Evolutionary conservation across 176 grass and related monocot genomes (phyloP).

Genomic region (Pontederia crassipes): DNA sequence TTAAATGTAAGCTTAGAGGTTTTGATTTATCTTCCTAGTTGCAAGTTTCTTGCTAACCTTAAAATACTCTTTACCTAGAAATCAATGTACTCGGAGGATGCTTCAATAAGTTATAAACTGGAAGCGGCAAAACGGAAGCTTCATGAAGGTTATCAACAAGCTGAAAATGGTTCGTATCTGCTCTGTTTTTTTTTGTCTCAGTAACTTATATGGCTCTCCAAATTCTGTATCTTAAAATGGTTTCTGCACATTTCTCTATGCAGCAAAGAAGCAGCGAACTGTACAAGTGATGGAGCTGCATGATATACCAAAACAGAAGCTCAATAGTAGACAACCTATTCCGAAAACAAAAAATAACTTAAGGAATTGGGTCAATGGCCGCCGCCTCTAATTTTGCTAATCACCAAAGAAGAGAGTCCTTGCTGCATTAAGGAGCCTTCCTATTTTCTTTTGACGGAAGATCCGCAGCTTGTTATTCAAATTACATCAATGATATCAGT

Average conservation of each 20-base stretch:
- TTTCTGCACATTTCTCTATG: constrained; percentile 12
- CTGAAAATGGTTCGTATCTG: constrained; percentile 64
- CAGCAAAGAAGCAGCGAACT: constrained; percentile 82
- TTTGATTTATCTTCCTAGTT: neutral
- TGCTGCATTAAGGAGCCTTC: too few relatives aligned
- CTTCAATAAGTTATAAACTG: constrained; percentile 38
- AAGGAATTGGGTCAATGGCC: constrained; percentile 23
- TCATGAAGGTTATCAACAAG: constrained; percentile 88
- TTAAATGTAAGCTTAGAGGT: constrained; percentile 51
- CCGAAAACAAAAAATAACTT: constrained; percentile 22
- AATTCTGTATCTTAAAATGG: neutral
- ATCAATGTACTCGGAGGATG: constrained; percentile 31
- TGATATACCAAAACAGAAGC: constrained; percentile 60
- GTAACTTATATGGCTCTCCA: neutral
- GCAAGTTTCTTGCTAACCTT: neutral
- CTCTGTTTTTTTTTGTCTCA: constrained; percentile 2
- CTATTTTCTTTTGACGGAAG: neutral
- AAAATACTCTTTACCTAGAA: constrained; percentile 24
- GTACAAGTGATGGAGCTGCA: constrained; percentile 70
- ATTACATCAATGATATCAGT: too few relatives aligned
- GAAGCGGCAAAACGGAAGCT: constrained; percentile 76
- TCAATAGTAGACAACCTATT: constrained; percentile 6
- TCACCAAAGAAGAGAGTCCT: neutral
- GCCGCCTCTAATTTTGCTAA: constrained; percentile 11
- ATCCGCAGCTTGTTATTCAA: too few relatives aligned